These are phyloP conservation scores for Skeletonema menzelii DNA, from an alignment of 108 stramenopile species.

Conservation along the genomic window DNA sequence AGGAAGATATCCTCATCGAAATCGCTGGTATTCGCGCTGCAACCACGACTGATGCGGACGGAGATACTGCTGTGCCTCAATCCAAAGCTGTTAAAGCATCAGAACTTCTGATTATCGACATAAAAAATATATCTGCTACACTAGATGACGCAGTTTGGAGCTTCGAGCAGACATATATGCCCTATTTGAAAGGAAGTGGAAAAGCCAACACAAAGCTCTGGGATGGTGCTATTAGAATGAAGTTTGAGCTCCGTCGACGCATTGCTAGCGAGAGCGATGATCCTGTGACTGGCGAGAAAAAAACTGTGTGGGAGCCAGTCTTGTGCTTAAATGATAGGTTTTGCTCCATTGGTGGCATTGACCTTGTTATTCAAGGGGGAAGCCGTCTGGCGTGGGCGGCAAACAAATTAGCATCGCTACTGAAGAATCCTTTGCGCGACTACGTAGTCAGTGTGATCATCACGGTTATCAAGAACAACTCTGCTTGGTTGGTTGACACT, in stretches of 20 bases:
- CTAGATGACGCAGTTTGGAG: conserved; percentile 82
- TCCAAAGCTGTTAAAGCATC: conserved; percentile 61
- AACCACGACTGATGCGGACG: conserved; percentile 37
- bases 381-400: conserved; percentile 78
- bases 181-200: conserved; percentile 85
- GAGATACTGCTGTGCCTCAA: not conserved
- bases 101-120: conserved; percentile 84
- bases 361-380: conserved; percentile 78
- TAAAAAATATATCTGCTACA: conserved; percentile 81
- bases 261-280: conserved; percentile 33
- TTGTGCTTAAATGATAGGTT: conserved; percentile 79
- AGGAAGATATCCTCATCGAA: conserved; percentile 85
- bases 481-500: conserved; percentile 79
- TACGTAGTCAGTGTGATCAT: conserved; percentile 79
- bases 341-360: conserved; percentile 76
- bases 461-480: conserved; percentile 62
- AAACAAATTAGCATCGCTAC: conserved; percentile 81
- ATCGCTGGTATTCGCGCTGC: conserved; percentile 85
- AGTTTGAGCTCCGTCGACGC: conserved; percentile 78
- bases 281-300: conserved; percentile 11
- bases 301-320: conserved; percentile 77
- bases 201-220: conserved; percentile 74
- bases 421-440: conserved; percentile 75
- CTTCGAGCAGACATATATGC: conserved; percentile 93
- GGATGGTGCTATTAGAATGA: conserved; percentile 76